Evolutionary conservation across 495 filamentous ascomycete species (phyloP), one percentile per base, ranked within the genome.

Genomic region (Penicillium manginii): DNA sequence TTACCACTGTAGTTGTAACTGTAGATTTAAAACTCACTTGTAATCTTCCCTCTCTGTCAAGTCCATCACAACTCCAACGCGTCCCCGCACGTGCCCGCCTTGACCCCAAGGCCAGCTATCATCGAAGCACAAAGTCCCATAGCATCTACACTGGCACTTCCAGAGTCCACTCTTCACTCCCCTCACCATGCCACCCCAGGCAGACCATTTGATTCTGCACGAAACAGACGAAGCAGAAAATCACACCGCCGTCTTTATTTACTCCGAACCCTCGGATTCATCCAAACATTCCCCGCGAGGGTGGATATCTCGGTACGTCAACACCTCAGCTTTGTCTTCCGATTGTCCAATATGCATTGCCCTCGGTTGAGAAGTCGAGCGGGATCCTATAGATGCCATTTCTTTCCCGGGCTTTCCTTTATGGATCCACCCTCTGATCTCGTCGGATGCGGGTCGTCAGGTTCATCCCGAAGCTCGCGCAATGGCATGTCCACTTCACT

Each of bases 171-270:
- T 35, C 48, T 19, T 23, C n/a, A 26, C 37, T 19, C 22, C 46
- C 40, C 48, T 40, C 31, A 52, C 45, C 50, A 77, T 76, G 73
- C 26, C 59, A 22, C 57, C 66, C 15, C 51, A 48, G 3, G 37
- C 58, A 5, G 33, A 21, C 14, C 56, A 40, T 6, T 31, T 78
- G 21, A 66, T 66, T n/a, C 63, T 79, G 26, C 69, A 33, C 9
- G 77, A 79, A 53, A 75, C 74, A 31, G 70, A 78, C 45, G 73
- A 78, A 40, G 65, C 71, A n/a, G 67, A 72, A 11, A 62, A 68
- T 50, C 65, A 66, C 45, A 70, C 59, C 11, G 69, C 67, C n/a
- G 73, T 72, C 2, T 77, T 72, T 45, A 58, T 79, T 58, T 79
- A 72, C 51, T 73, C 77, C 1, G 60, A 60, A 19, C 40, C 40